Conservation (phyloP, 768 basidiomycete genomes). For the Pulveroboletus sp. region DNA sequence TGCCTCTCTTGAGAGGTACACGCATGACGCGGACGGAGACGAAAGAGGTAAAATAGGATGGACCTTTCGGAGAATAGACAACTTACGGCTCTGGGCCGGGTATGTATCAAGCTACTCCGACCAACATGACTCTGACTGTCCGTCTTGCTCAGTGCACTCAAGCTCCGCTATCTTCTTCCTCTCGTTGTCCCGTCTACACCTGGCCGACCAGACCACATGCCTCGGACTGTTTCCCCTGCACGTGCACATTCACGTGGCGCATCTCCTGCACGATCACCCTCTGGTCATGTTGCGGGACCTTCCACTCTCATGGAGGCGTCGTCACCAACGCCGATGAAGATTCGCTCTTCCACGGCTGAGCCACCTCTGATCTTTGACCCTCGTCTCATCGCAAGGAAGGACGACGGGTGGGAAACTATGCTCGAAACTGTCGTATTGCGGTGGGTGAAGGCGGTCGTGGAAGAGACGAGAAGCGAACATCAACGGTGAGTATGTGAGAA, state of each 20-base stretch:
- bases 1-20: conserved; percentile 53
- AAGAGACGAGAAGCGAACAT: conserved; percentile 51
- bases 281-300: conserved; percentile 5
- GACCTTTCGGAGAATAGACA: conserved; percentile 86
- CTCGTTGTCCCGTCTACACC: conserved; percentile 50
- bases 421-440: conserved; percentile 54
- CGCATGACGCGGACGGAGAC: conserved; percentile 31
- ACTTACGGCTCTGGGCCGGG: conserved; percentile 82
- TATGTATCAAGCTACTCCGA: conserved; percentile 34
- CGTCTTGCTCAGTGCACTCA: conserved; percentile 56
- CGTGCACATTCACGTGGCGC: conserved; percentile 14
- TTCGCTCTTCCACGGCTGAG: conserved; percentile 39
- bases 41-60: conserved; percentile 56
- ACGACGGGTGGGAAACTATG: conserved; percentile 80
- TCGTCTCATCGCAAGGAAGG: conserved; percentile 63
- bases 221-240: conserved; percentile 22
- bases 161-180: conserved; percentile 74
- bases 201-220: conserved; percentile 23
- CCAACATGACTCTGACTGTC: not conserved
- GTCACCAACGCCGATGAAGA: conserved; percentile 29
- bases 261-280: conserved; percentile 22
- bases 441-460: conserved; percentile 68
- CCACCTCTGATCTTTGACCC: conserved; percentile 66
- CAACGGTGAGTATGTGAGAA: conserved; percentile 13
- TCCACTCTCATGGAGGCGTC: conserved; percentile 10